Percentiles rank a stretch among this genome's conserved stretches.
Evolutionary conservation across 306 rosid species (phyloP).

Genomic region (Sechiopsis laciniata): DNA sequence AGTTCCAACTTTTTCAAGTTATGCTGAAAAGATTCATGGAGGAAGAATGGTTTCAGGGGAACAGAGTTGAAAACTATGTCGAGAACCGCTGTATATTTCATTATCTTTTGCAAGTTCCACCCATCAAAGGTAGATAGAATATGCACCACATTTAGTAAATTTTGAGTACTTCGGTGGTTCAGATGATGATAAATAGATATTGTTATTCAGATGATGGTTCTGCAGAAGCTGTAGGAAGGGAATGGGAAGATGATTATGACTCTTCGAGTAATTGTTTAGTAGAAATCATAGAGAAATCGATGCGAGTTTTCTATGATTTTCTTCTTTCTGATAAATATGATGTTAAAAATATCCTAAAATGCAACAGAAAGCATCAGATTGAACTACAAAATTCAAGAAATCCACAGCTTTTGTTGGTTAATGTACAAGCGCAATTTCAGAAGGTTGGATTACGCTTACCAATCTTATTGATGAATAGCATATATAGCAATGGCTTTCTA

Average conservation of each 20-base stretch:
- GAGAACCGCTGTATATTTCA: slow-evolving; percentile 52
- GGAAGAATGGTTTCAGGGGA: slow-evolving; percentile 68
- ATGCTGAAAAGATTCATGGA: slow-evolving; percentile 70
- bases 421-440: slow-evolving; percentile 38
- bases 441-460: slow-evolving; percentile 55
- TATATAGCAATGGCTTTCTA: background rate
- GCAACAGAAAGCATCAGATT: slow-evolving; percentile 21
- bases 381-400: slow-evolving; percentile 40
- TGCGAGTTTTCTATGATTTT: slow-evolving; percentile 62
- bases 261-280: slow-evolving; percentile 35
- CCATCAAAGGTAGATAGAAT: slow-evolving; percentile 47
- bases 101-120: slow-evolving; percentile 74
- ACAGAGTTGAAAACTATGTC: slow-evolving; percentile 63
- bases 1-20: slow-evolving; percentile 81
- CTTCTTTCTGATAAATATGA: slow-evolving; percentile 55
- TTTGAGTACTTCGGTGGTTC: background rate
- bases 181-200: background rate
- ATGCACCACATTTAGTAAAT: slow-evolving; percentile 4
- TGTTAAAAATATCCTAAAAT: slow-evolving; percentile 22
- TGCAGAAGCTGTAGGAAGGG: slow-evolving; percentile 35
- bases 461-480: background rate
- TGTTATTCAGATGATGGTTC: slow-evolving; percentile 44
- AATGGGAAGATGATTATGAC: slow-evolving; percentile 35
- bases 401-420: slow-evolving; percentile 32
- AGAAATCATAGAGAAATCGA: slow-evolving; percentile 55